Base-by-base conservation (phyloP, 208 protist genomes). In the Strigomonas galati region DNA sequence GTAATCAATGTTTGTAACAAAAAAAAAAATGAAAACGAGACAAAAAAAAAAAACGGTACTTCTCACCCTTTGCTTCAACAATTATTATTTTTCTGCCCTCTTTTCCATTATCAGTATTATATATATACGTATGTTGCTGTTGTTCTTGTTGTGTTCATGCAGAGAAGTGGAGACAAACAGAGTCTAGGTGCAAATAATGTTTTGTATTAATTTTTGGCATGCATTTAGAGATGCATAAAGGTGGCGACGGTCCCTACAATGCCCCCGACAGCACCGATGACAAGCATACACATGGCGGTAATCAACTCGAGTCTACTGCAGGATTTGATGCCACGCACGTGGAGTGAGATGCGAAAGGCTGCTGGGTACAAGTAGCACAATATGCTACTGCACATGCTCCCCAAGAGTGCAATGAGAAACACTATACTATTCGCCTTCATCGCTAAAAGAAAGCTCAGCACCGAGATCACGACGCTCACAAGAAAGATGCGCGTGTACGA, bases 321-420 rank as follows among this genome's bases (percentile, higher is more conserved):
- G n/a, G 67, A 73, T 21, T 53, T 71, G 15, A 91, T 61, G 2
- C 84, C 81, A 17, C 75, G 63, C 40, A 65, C 43, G 61, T 91
- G 84, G 26, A 91, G 58, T 1, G 70, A 60, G 48, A 83, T 69
- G 9, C 85, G 78, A 58, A 91, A 91, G 28, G 76, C 54, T 5
- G 85, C 81, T 0, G 85, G 85, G 70, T 85, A 88, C 32, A 65
- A 84, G 59, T 86, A 91, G 63, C 85, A 91, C 12, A 91, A 51
- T 0, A 71, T 86, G 64, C 85, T 85, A 66, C 85, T 88, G 58
- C 85, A 91, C 63, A 88, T 70, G 17, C 74, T 75, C 10, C 85
- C 85, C 64, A 91, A 71, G 26, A 91, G 63, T 0, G 81, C 76
- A 14, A 91, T 77, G 67, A 91, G 84, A 35, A 81, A 87, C 30